Evolutionary conservation across 2,329 filamentous ascomycete species (phyloP).

Genomic region (Venturia nashicola): DNA sequence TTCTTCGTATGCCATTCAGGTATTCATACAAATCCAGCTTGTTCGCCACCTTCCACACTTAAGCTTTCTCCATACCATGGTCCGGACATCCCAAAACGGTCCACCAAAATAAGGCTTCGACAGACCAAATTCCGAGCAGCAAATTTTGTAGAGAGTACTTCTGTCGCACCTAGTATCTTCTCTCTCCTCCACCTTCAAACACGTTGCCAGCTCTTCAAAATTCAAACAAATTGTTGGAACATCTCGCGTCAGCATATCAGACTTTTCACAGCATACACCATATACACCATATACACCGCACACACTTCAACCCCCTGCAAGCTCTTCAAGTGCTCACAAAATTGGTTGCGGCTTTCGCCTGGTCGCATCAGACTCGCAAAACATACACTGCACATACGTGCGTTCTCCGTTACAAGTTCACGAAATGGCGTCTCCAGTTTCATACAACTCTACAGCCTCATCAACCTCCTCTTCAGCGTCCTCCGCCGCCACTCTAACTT

Average conservation of each 20-base stretch:
- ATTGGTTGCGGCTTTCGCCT: background rate
- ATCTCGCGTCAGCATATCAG: background rate
- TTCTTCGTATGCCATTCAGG: background rate
- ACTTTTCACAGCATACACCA: background rate
- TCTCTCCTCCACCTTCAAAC: conserved; percentile 1
- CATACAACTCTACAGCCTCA: background rate
- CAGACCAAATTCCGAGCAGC: background rate
- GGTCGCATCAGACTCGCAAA: background rate
- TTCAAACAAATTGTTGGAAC: background rate
- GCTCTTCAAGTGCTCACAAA: background rate
- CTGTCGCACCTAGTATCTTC: background rate
- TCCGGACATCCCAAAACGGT: background rate
- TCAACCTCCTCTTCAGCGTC: background rate
- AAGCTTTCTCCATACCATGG: background rate
- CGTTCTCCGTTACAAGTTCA: background rate
- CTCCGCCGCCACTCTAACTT: conserved; percentile 4
- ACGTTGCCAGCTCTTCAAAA: background rate
- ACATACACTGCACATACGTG: background rate
- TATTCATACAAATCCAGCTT: no score
- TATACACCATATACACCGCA: background rate
- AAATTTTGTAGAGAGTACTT: background rate
- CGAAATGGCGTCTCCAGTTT: background rate
- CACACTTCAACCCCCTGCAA: background rate
- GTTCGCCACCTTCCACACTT: no score
- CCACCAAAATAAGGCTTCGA: background rate